Conservation (phyloP, 2,329 filamentous ascomycete species). For the Cryphonectria naterciae region DNA sequence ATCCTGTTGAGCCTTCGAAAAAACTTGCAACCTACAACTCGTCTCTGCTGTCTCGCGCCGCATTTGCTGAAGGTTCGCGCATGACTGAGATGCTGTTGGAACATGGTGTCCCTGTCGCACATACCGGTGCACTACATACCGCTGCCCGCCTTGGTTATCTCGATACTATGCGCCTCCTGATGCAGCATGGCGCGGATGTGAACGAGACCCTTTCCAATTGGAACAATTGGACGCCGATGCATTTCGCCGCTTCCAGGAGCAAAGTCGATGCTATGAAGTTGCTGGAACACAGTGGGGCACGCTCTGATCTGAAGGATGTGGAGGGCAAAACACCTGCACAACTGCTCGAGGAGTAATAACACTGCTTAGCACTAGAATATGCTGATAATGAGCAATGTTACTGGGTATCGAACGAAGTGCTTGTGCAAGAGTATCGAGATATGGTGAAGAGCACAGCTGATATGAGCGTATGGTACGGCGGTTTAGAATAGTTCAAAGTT, state of each 20-base stretch:
- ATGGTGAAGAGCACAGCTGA: constrained; percentile 12
- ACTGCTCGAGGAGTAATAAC: constrained; percentile 15
- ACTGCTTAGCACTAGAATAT: constrained; percentile 1
- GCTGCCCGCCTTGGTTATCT: constrained; percentile 1
- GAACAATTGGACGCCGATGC: constrained; percentile 18
- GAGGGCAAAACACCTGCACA: constrained; percentile 20
- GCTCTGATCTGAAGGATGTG: constrained; percentile 19
- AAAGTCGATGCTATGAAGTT: constrained; percentile 18
- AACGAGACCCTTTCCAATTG: constrained; percentile 7
- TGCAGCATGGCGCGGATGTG: constrained; percentile 11
- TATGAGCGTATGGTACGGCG: constrained; percentile 2
- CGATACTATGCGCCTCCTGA: constrained; percentile 20
- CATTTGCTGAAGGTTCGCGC: background rate
- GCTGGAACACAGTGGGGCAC: constrained; percentile 19
- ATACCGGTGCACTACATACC: constrained; percentile 1
- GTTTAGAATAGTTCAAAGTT: background rate
- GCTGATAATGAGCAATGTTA: constrained; percentile 2
- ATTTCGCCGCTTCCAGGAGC: constrained; percentile 19
- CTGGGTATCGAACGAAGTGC: constrained; percentile 1
- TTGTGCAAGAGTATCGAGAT: background rate
- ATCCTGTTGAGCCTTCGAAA: constrained; percentile 1
- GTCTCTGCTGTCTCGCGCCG: constrained; percentile 18
- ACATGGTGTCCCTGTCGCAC: constrained; percentile 7
- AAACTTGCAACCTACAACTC: background rate
- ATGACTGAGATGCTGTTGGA: constrained; percentile 17